Evolutionary conservation across 2,329 filamentous ascomycete species (phyloP).

Genomic region (Hawksworthiomyces lignivorus): DNA sequence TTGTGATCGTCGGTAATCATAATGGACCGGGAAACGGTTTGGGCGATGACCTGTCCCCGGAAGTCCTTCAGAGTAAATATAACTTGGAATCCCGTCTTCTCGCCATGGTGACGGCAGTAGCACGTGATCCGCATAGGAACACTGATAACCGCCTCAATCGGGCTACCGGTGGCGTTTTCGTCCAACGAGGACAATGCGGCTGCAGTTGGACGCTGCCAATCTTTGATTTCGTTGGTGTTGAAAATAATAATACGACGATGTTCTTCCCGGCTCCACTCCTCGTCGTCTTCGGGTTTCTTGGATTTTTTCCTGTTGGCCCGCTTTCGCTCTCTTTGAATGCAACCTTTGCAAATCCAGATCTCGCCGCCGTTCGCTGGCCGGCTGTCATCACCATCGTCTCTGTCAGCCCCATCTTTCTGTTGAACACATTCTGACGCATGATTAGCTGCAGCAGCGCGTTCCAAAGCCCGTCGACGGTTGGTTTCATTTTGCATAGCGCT

Average conservation of each 20-base stretch:
- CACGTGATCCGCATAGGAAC: slow-evolving; percentile 94
- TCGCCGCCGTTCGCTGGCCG: slow-evolving; percentile 85
- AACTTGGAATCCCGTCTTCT: slow-evolving; percentile 85
- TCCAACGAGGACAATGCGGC: slow-evolving; percentile 19
- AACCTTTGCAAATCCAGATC: slow-evolving; percentile 85
- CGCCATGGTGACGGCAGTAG: slow-evolving; percentile 90
- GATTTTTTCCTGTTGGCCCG: slow-evolving; percentile 86
- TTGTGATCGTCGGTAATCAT: slow-evolving; percentile 99
- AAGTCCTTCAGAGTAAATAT: slow-evolving; percentile 92
- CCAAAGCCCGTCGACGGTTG: slow-evolving; percentile 60
- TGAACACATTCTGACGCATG: slow-evolving; percentile 22
- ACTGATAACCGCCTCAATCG: slow-evolving; percentile 47
- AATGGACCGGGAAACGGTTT: slow-evolving; percentile 78
- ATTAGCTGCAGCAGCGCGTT: slow-evolving; percentile 40
- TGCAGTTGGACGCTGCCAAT: slow-evolving; percentile 59
- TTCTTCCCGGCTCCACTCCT: slow-evolving; percentile 76
- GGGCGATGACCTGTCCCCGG: slow-evolving; percentile 67
- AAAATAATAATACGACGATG: slow-evolving; percentile 79
- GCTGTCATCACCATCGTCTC: slow-evolving; percentile 55
- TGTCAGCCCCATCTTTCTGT: slow-evolving; percentile 46
- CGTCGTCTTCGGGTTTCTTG: slow-evolving; percentile 87
- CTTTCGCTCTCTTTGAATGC: slow-evolving; percentile 85
- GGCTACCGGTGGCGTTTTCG: slow-evolving; percentile 23
- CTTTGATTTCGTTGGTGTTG: slow-evolving; percentile 80
- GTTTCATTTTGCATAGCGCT: slow-evolving; percentile 77